These are phyloP conservation scores for Pythium rishiriense DNA, from an alignment of 352 stramenopile species.

Conservation along the genomic window DNA sequence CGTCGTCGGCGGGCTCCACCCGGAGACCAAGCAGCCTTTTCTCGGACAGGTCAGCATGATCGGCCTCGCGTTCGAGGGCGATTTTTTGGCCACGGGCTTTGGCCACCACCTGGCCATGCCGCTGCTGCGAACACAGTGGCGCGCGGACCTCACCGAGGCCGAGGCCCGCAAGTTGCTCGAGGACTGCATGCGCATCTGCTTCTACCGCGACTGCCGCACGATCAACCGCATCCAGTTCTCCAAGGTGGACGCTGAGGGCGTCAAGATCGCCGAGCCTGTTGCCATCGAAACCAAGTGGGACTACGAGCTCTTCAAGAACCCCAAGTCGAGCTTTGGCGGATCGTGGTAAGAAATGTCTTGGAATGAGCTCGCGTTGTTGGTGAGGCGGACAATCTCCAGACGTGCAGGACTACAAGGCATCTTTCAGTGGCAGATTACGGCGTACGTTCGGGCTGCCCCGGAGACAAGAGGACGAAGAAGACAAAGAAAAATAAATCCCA, in stretches of 20 bases:
- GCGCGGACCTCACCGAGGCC: constrained; percentile 90
- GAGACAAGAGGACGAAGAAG: not conserved
- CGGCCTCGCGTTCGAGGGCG: constrained; percentile 96
- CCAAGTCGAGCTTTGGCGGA: constrained; percentile 87
- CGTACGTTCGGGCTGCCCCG: not conserved
- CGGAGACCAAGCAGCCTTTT: constrained; percentile 90
- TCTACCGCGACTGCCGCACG: constrained; percentile 98
- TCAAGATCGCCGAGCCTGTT: constrained; percentile 93
- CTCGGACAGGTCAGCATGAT: constrained; percentile 98
- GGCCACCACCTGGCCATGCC: constrained; percentile 96
- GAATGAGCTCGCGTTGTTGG: not conserved
- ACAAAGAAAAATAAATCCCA: not conserved
- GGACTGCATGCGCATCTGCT: constrained; percentile 97
- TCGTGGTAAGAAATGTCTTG: constrained; percentile 62
- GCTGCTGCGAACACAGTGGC: constrained; percentile 95
- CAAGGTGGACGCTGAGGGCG: constrained; percentile 90
- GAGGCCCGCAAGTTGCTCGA: constrained; percentile 95
- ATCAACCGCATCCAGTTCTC: constrained; percentile 98
- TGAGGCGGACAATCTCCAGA: not conserved
- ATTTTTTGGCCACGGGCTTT: constrained; percentile 98
- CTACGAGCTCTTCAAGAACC: constrained; percentile 83
- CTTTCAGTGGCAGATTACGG: not conserved
- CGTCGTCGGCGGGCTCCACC: constrained; percentile 93
- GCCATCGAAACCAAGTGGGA: constrained; percentile 96
- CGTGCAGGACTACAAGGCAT: not conserved